phyloP scores from a whole-genome alignment of 2,329 filamentous ascomycete genomes.

The Pyrenochaeta sp. region DNA sequence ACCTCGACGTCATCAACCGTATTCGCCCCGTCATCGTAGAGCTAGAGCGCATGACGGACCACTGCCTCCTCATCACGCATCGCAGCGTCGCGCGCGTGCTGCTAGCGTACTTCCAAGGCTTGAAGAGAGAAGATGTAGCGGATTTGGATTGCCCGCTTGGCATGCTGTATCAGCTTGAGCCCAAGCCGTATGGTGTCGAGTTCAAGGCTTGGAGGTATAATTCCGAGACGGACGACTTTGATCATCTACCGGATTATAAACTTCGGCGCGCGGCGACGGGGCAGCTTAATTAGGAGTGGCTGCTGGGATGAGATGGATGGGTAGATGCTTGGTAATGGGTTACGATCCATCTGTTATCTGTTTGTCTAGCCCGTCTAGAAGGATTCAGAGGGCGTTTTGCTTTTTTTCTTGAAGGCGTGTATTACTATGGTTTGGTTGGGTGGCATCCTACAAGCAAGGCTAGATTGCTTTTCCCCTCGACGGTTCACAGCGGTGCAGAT shows the following conservation, averaged over 20 bases:
- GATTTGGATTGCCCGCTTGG: slow-evolving; percentile 93
- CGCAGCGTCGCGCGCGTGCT: slow-evolving; percentile 91
- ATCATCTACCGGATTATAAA: slow-evolving; percentile 84
- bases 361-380: no score
- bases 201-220: slow-evolving; percentile 97
- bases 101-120: slow-evolving; percentile 94
- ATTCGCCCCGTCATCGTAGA: slow-evolving; percentile 95
- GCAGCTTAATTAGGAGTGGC: slow-evolving; percentile 23
- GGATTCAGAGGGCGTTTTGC: no score
- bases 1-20: slow-evolving; percentile 95
- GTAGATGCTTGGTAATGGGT: no score
- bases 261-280: slow-evolving; percentile 64
- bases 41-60: slow-evolving; percentile 95
- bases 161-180: slow-evolving; percentile 93
- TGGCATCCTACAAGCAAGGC: no score
- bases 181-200: slow-evolving; percentile 96
- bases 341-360: no score
- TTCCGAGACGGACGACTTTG: slow-evolving; percentile 78
- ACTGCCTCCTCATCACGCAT: slow-evolving; percentile 90
- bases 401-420: no score
- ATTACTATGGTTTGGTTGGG: no score
- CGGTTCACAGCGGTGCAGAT: no score
- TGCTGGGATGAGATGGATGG: neutral
- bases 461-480: no score
- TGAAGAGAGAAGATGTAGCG: slow-evolving; percentile 89